Conservation (phyloP, 352 stramenopile species). For the Pythium aristosporum region DNA sequence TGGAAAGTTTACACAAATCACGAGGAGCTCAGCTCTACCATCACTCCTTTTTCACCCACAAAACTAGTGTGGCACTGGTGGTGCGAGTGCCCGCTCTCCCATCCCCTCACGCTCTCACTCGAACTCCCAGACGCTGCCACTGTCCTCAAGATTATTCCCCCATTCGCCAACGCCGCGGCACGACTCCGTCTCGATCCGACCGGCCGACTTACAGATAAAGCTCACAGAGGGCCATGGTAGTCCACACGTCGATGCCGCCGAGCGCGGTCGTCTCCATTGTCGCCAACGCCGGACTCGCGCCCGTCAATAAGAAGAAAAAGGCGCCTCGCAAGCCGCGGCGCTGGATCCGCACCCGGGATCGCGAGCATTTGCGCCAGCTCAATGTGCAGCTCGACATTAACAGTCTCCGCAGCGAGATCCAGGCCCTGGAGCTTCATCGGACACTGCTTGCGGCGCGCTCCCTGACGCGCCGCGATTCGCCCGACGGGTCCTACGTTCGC, state of each 20-base stretch:
- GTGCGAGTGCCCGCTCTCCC: no score
- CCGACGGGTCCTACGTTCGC: conserved; percentile 12
- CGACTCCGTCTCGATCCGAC: neutral
- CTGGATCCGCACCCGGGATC: conserved; percentile 20
- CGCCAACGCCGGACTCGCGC: neutral
- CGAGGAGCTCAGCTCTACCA: no score
- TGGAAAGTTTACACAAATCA: no score
- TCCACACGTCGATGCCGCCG: neutral
- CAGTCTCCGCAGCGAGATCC: conserved; percentile 34
- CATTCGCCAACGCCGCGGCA: no score
- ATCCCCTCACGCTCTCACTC: no score
- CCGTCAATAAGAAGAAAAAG: conserved; percentile 6
- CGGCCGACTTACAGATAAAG: neutral
- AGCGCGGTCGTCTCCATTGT: neutral
- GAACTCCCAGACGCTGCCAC: no score
- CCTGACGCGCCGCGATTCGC: neutral
- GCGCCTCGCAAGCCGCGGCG: conserved; percentile 4
- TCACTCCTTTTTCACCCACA: no score
- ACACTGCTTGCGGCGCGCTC: conserved; percentile 27
- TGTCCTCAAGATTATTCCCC: no score
- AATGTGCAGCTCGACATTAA: conserved; percentile 41
- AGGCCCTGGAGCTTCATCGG: conserved; percentile 22
- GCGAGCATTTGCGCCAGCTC: conserved; percentile 28
- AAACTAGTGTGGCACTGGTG: no score
- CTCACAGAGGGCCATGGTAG: neutral